Percentiles rank a stretch among this genome's conserved stretches.
Evolutionary conservation across 2,329 filamentous ascomycete species (phyloP).

Genomic region (Periconia macrospinosa): DNA sequence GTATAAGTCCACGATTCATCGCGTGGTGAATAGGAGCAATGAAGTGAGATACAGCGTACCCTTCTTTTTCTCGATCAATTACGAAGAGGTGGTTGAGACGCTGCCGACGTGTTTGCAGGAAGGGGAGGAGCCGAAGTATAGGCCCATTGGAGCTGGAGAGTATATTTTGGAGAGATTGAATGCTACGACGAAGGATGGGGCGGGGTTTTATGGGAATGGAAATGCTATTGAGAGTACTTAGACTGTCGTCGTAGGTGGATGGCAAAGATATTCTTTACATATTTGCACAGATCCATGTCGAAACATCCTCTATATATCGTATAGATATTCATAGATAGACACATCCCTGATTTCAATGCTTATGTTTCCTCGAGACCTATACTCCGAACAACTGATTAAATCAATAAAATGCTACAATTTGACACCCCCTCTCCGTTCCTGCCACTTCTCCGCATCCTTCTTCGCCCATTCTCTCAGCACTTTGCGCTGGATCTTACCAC

Average conservation of each 20-base stretch:
- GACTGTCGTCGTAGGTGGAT: background rate
- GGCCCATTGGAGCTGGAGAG: constrained; percentile 39
- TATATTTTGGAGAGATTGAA: constrained; percentile 45
- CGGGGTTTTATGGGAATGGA: constrained; percentile 27
- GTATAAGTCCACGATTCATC: constrained; percentile 55
- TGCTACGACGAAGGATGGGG: constrained; percentile 34
- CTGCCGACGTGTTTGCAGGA: constrained; percentile 41
- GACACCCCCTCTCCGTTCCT: constrained; percentile 15
- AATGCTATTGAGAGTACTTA: constrained; percentile 5
- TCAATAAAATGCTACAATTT: constrained; percentile 18
- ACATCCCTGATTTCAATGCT: too few relatives aligned
- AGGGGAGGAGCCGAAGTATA: constrained; percentile 36
- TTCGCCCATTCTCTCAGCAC: constrained; percentile 35
- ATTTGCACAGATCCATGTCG: too few relatives aligned
- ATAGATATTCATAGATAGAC: too few relatives aligned
- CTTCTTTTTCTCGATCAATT: constrained; percentile 52
- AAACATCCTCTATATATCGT: too few relatives aligned
- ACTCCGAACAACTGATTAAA: too few relatives aligned
- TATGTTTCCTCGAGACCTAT: too few relatives aligned
- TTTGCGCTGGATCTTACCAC: constrained; percentile 39
- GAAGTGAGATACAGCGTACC: constrained; percentile 50
- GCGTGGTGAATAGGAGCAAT: constrained; percentile 47
- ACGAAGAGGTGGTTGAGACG: constrained; percentile 44
- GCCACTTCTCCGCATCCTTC: constrained; percentile 21
- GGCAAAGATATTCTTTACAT: background rate